Evolutionary conservation across 202 grass and related monocot species (phyloP), one percentile per base, ranked within the genome.

Genomic region (Zoysia matrella): DNA sequence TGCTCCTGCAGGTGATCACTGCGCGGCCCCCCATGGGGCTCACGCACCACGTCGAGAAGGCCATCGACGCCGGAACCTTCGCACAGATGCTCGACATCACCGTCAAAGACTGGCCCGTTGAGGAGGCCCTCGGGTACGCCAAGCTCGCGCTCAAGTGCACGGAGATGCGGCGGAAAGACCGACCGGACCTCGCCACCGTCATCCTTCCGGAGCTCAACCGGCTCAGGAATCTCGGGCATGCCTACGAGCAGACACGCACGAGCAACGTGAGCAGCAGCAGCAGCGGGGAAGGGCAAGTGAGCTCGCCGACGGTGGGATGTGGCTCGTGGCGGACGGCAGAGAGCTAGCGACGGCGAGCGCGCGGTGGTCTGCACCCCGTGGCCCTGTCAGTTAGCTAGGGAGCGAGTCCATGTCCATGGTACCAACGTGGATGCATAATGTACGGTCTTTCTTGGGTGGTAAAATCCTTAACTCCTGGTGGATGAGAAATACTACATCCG

Each of bases 1-100:
- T 99, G 75, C 96, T 99, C 12, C 96, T 99, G 76, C 96, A 99
- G 82, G 61, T 99, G 43, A 10, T 95, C 51, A 99, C 93, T 0
- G 96, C 93, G 18, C 73, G 88, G 39, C 84, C 84, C 44, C 89
- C 96, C 42, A 98, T 98, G 96, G 92, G 96, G 44, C 85, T 98
- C 50, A 88, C 92, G 4, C 96, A 95, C 80, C 96, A 91, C 65
- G 92, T 91, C n/a, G 92, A 95, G 84, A 94, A 86, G 76, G 85
- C 96, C 69, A 80, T 99, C 84, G 92, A 95, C 65, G 67, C 72
- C 7, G 91, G 89, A 14, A 92, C 80, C 61, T 95, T 99, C 76
- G 69, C 8, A 6, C 76, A 92, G 77, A 91, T 95, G 84, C 87
- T 99, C 61, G 96, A 99, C 82, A 9, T 82, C 68, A 88, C 82